A percentile compares a stretch with the other conserved stretches of the same genome.
Conservation (phyloP, 768 basidiomycete species). For the Tricholomella constricta region DNA sequence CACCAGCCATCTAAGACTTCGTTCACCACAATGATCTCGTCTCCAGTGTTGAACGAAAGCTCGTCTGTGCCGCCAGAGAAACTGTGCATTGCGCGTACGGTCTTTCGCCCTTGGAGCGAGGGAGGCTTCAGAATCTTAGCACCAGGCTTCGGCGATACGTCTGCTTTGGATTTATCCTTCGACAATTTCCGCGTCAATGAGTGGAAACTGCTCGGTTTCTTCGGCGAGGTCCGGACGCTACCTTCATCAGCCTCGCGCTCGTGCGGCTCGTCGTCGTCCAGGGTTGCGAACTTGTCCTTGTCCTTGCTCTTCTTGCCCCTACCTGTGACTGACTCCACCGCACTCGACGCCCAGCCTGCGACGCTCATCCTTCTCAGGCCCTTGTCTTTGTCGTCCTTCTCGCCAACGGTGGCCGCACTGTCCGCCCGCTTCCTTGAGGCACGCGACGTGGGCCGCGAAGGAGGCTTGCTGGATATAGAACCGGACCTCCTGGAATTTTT, state of each 20-base stretch:
- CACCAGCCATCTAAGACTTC: conserved; percentile 92
- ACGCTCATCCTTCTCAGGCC: conserved; percentile 44
- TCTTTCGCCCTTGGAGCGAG: conserved; percentile 50
- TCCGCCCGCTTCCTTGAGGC: conserved; percentile 67
- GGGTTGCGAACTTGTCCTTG: conserved; percentile 59
- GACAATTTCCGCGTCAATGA: conserved; percentile 30
- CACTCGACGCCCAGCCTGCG: conserved; percentile 68
- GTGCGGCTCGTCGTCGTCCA: conserved; percentile 39
- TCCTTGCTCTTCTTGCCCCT: conserved; percentile 55
- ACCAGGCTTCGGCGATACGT: conserved; percentile 32
- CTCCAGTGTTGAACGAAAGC: conserved; percentile 71
- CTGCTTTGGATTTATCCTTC: conserved; percentile 39
- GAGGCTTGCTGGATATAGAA: conserved; percentile 41
- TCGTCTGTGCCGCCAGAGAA: conserved; percentile 79
- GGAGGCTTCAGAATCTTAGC: conserved; percentile 51
- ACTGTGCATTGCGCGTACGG: conserved; percentile 73
- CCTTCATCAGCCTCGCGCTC: conserved; percentile 31
- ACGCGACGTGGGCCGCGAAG: conserved; percentile 59
- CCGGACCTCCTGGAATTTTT: conserved; percentile 39
- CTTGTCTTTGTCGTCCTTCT: conserved; percentile 38
- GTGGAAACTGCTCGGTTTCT: conserved; percentile 31
- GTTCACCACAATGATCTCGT: conserved; percentile 72
- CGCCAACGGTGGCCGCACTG: conserved; percentile 47
- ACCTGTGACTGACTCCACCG: conserved; percentile 61
- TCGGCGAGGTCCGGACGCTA: conserved; percentile 15